Conservation (phyloP, 331 rosid genomes). For the Acacia concinna region DNA sequence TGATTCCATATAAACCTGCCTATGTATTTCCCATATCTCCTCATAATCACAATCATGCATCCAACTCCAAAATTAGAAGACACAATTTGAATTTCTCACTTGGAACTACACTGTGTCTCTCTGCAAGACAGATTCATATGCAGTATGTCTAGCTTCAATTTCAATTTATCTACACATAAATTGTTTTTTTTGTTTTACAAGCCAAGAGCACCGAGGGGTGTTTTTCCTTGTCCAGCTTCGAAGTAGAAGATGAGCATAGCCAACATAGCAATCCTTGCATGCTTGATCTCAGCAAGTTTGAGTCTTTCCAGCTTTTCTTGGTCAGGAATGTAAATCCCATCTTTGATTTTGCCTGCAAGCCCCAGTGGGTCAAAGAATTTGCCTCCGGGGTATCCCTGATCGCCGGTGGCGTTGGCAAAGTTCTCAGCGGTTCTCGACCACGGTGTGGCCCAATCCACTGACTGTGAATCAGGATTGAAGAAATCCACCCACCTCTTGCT, state of each 20-base stretch:
- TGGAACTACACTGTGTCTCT: conserved; percentile 22
- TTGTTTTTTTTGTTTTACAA: conserved; percentile 48
- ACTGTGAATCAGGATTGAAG: conserved; percentile 95
- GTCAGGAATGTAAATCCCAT: conserved; percentile 85
- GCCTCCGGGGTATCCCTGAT: conserved; percentile 96
- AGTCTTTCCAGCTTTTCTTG: conserved; percentile 83
- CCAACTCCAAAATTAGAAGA: conserved; percentile 34
- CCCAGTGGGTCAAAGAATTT: conserved; percentile 93
- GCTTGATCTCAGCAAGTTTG: conserved; percentile 94
- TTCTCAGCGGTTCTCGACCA: conserved; percentile 95
- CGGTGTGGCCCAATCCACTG: conserved; percentile 97
- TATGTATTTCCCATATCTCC: conserved; percentile 5
- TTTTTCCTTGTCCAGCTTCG: conserved; percentile 99
- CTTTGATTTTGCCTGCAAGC: conserved; percentile 54
- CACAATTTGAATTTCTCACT: conserved; percentile 32
- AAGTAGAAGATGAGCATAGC: conserved; percentile 97
- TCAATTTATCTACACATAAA: conserved; percentile 53
- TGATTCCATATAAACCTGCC: not conserved
- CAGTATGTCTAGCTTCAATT: conserved; percentile 39
- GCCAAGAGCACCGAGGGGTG: conserved; percentile 97
- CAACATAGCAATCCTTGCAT: conserved; percentile 91
- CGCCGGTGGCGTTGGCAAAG: conserved; percentile 81
- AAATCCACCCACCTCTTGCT: conserved; percentile 98
- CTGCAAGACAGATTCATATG: conserved; percentile 30
- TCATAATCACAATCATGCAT: conserved; percentile 30